Base-by-base conservation (phyloP, 805 yeast species). In the Yarrowia yakushimensis region DNA sequence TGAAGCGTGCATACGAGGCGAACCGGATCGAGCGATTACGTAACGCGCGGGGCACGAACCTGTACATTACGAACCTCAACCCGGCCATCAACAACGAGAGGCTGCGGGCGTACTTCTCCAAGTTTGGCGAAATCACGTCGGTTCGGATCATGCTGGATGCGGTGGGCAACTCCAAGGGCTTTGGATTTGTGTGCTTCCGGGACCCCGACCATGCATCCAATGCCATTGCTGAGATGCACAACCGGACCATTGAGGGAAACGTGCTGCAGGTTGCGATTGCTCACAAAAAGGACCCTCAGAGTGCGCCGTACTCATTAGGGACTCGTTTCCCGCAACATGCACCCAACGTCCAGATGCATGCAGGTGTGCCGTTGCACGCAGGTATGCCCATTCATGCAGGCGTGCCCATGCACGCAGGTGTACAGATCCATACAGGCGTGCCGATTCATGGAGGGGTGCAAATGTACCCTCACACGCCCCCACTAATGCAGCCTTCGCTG, bases 161-260 rank as follows among this genome's bases (percentile, higher is more conserved):
- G 37, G 63, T 66, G n/a, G 79, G 78, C 31, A 77, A 77, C 64
- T 86, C 93, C 22, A 82, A 85, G 71, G 92, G 94, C 20, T 89
- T 86, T 71, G 96, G 94, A 46, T 89, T 89, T 76, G 89, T 88
- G 61, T 87, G 90, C 74, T 89, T 81, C 70, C 84, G 83, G 68
- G 76, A 76, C 65, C 86, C 88, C 62, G 76, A 82, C 54, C 82
- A 85, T 69, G 94, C 96, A 8, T 81, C 83, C 54, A 77, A 79
- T 68, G 93, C 96, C 15, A 83, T 87, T 62, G 81, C 82, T 48
- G 85, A 80, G 60, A 85, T 82, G 82, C 81, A 81, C 71, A 86
- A 85, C 66, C 76, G 76, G 67, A 79, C 77, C 64, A 70, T 83
- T 63, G 66, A 69, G 66, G 85, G 84, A 54, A 81, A 81, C 67